phyloP scores from a whole-genome alignment of 306 rosid genomes.

The Lathyrus tuberosus region DNA sequence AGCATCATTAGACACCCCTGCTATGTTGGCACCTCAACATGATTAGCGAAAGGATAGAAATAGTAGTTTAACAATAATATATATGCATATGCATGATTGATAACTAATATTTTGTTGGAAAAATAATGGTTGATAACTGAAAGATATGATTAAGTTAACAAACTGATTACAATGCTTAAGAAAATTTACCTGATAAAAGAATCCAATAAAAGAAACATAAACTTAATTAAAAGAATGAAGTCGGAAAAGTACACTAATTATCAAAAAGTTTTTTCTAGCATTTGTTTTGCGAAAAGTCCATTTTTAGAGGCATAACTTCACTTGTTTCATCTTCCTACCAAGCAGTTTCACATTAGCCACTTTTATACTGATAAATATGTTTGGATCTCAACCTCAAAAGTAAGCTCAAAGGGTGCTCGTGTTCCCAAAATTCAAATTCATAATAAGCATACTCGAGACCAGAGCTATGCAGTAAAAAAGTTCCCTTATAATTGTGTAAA shows the following conservation, averaged over 20 bases:
- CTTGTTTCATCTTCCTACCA: not conserved
- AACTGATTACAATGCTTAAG: conserved; percentile 4
- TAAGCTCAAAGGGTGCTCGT: no score
- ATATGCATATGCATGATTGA: not conserved
- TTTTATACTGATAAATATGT: not conserved
- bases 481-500: conserved; percentile 1
- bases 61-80: conserved; percentile 14
- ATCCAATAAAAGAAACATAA: conserved; percentile 16
- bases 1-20: not conserved
- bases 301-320: not conserved
- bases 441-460: not conserved
- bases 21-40: conserved; percentile 1
- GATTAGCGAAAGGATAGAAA: conserved; percentile 27
- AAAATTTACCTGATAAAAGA: conserved; percentile 14
- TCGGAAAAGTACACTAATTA: not conserved
- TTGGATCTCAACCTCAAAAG: no score
- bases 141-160: conserved; percentile 20
- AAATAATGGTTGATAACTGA: conserved; percentile 14
- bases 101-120: not conserved
- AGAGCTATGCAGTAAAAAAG: not conserved
- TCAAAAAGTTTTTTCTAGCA: not conserved
- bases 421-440: not conserved
- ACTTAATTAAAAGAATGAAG: not conserved
- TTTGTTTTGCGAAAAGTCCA: not conserved
- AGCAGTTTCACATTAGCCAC: not conserved